These are phyloP conservation scores for Combretum micranthum DNA, from an alignment of 345 rosid genomes.

Conservation along the genomic window DNA sequence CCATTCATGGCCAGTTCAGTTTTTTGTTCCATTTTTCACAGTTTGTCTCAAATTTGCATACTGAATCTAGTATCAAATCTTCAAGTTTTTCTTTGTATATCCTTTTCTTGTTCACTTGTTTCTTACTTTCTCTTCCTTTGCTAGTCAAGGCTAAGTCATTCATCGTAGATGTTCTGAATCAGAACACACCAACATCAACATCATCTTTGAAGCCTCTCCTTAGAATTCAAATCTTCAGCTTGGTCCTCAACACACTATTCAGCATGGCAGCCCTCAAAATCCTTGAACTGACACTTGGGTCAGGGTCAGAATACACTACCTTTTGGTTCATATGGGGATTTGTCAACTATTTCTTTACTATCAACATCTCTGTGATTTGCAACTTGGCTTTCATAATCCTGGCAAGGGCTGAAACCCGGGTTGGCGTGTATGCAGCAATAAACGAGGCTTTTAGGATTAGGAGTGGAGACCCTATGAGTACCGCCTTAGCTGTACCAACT, in stretches of 20 bases:
- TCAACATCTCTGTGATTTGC: constrained; percentile 14
- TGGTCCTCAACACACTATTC: constrained; percentile 5
- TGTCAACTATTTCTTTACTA: constrained; percentile 6
- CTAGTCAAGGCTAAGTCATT: constrained; percentile 30
- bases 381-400: constrained; percentile 31
- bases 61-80: no score
- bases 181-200: constrained; percentile 3
- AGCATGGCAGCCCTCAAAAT: not conserved
- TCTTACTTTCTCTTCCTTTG: constrained; percentile 20
- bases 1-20: no score
- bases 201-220: constrained; percentile 16
- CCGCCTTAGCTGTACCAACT: constrained; percentile 21
- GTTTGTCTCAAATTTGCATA: no score
- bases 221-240: constrained; percentile 17
- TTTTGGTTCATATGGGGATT: not conserved
- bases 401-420: constrained; percentile 12
- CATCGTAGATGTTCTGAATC: constrained; percentile 19
- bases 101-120: constrained; percentile 4
- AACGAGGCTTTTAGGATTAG: constrained; percentile 16
- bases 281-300: not conserved
- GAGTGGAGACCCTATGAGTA: constrained; percentile 13
- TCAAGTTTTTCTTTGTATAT: not conserved
- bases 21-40: no score
- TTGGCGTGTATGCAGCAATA: constrained; percentile 19
- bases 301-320: not conserved